Percentiles rank a stretch among this genome's conserved stretches.
These are phyloP conservation scores for Nothophoma quercina DNA, from an alignment of 2,329 filamentous ascomycete genomes.

Conservation along the genomic window DNA sequence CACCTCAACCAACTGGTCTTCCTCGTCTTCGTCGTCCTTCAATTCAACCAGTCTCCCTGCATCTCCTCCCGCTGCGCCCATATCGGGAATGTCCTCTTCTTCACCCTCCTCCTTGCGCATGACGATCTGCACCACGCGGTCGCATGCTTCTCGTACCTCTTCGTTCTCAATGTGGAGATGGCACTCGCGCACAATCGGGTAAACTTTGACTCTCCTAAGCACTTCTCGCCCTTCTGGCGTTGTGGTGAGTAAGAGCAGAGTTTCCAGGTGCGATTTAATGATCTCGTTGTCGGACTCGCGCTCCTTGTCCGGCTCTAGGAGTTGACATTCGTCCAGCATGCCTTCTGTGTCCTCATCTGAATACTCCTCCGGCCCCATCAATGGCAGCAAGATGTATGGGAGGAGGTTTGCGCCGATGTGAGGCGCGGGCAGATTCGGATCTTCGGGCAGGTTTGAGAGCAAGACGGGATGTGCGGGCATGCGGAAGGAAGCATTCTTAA, in stretches of 20 bases:
- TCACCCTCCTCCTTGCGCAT: conserved; percentile 78
- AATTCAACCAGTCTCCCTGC: conserved; percentile 39
- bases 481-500: conserved; percentile 94
- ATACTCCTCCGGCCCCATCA: conserved; percentile 89
- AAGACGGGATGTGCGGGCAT: conserved; percentile 74
- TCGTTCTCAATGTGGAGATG: conserved; percentile 82
- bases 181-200: conserved; percentile 86
- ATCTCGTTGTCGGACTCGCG: conserved; percentile 80
- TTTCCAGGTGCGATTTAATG: conserved; percentile 88
- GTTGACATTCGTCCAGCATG: conserved; percentile 90
- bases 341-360: conserved; percentile 82
- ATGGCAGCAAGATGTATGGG: conserved; percentile 86
- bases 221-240: conserved; percentile 76
- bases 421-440: conserved; percentile 47
- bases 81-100: conserved; percentile 53
- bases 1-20: conserved; percentile 49
- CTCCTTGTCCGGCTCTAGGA: conserved; percentile 87
- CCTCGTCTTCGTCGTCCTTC: conserved; percentile 43
- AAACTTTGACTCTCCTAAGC: conserved; percentile 80
- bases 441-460: conserved; percentile 56
- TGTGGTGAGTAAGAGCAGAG: conserved; percentile 81
- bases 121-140: conserved; percentile 86
- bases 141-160: conserved; percentile 81
- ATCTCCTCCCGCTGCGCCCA: conserved; percentile 23
- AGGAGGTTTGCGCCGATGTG: conserved; percentile 80